These are phyloP conservation scores for Podospora appendiculata DNA, from an alignment of 495 filamentous ascomycete species.

Conservation along the genomic window DNA sequence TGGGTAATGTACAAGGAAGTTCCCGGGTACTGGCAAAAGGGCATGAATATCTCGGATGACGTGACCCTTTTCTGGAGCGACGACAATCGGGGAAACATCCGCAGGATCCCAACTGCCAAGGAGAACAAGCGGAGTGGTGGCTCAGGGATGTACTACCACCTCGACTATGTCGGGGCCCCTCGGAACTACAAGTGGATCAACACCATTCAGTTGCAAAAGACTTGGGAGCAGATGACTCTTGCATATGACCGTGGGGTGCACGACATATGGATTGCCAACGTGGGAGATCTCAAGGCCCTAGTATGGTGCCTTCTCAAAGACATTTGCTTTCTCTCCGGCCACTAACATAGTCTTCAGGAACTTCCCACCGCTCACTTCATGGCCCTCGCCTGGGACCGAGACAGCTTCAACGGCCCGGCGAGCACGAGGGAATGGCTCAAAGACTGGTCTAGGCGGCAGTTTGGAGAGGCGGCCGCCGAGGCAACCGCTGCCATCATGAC, in stretches of 20 bases:
- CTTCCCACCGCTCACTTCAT: conserved; percentile 52
- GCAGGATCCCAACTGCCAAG: conserved; percentile 48
- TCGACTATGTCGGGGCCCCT: conserved; percentile 55
- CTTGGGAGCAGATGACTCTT: conserved; percentile 43
- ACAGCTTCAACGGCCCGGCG: conserved; percentile 29
- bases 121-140: conserved; percentile 48
- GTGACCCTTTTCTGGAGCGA: conserved; percentile 60
- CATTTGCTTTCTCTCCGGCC: background rate
- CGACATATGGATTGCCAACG: conserved; percentile 60
- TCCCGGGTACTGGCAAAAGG: conserved; percentile 53
- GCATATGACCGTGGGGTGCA: conserved; percentile 47
- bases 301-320: conserved; percentile 11
- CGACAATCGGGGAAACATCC: conserved; percentile 59
- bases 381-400: conserved; percentile 52
- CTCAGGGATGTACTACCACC: conserved; percentile 60
- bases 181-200: conserved; percentile 59
- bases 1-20: conserved; percentile 62
- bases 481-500: conserved; percentile 42
- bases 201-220: conserved; percentile 51
- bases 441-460: conserved; percentile 33
- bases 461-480: conserved; percentile 23
- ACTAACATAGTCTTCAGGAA: conserved; percentile 16
- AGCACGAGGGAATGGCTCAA: conserved; percentile 42
- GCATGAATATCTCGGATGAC: conserved; percentile 54
- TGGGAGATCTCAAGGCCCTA: conserved; percentile 57